Conservation (phyloP, 495 filamentous ascomycete species). For the Lasiosphaeriaceae sp. region DNA sequence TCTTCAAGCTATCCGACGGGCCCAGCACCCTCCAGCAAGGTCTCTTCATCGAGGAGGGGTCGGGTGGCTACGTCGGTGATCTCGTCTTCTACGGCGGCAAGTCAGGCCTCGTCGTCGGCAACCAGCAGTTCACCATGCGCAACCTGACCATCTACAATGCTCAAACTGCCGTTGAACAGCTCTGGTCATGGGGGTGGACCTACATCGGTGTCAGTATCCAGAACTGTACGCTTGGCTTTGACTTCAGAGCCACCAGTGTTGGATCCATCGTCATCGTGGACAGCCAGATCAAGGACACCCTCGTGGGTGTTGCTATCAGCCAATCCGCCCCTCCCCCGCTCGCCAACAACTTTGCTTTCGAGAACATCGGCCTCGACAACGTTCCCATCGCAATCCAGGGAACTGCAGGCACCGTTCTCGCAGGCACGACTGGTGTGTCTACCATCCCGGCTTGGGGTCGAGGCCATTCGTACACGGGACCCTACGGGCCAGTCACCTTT, state of each 20-base stretch:
- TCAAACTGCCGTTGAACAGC: slow-evolving; percentile 47
- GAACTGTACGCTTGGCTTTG: slow-evolving; percentile 62
- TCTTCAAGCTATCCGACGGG: slow-evolving; percentile 59
- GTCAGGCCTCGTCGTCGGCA: slow-evolving; percentile 61
- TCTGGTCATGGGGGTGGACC: slow-evolving; percentile 55
- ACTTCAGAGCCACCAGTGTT: slow-evolving; percentile 54
- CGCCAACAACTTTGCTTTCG: slow-evolving; percentile 51
- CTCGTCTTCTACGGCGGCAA: slow-evolving; percentile 67
- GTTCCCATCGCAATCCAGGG: slow-evolving; percentile 53
- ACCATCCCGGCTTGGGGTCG: slow-evolving; percentile 48
- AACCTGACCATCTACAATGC: slow-evolving; percentile 62
- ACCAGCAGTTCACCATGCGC: slow-evolving; percentile 78
- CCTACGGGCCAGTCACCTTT: slow-evolving; percentile 34
- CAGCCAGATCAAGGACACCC: slow-evolving; percentile 67
- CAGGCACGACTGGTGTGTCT: slow-evolving; percentile 48
- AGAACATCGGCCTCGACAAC: slow-evolving; percentile 63
- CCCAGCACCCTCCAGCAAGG: slow-evolving; percentile 64
- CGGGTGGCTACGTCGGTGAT: slow-evolving; percentile 70
- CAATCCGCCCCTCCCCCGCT: slow-evolving; percentile 45
- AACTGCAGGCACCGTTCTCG: slow-evolving; percentile 47
- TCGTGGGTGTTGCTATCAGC: slow-evolving; percentile 46
- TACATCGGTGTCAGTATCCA: slow-evolving; percentile 65
- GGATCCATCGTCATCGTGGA: slow-evolving; percentile 76
- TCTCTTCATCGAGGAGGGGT: slow-evolving; percentile 71
- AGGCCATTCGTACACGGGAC: slow-evolving; percentile 39